Base-by-base conservation (phyloP, 176 grass and related monocot species). In the Paspalum notatum region DNA sequence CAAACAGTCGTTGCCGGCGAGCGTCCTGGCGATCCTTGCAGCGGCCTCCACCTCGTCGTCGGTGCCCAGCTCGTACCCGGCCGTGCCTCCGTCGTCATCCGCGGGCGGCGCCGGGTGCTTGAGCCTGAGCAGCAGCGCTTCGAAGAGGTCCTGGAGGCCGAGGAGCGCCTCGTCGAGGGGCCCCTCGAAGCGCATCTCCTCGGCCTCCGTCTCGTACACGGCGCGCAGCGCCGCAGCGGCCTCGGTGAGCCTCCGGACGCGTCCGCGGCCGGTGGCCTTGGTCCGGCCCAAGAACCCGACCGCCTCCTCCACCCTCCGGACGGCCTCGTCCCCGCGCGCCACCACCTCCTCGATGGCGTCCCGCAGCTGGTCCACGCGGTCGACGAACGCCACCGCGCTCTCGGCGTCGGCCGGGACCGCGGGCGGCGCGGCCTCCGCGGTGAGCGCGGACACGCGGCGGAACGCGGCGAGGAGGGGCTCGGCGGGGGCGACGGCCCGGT, bases 101-200 rank as follows among this genome's bases (percentile, higher is more conserved):
- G 37, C 18, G 6, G 46, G 8, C 24, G 9, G 22, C 38, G n/a
- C 68, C 6, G 84, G 45, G 64, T 93, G 85, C 85, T 93, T 93
- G 49, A 93, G 68, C 44, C 52, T 55, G 18, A 88, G 82, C 6
- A 93, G 88, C 47, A 88, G 9, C 48, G 74, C 82, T 58, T 93
- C 87, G 79, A 87, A 90, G 15, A 85, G 74, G 57, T 90, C 78
- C 62, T 93, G 91, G 27, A 93, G 85, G 12, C 55, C 77, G 49
- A 90, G 79, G 45, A 93, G 85, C 12, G 88, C 91, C 12, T 90
- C 88, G 44, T 93, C 91, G 20, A 93, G 82, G 1, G 70, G 82
- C 20, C 91, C 91, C 55, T 93, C 88, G 79, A 90, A 93, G 17
- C 88, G 85, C 88, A 93, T 87, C 68, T 48, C 74, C 44, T 93